Percentiles rank a stretch among this genome's conserved stretches.
Conservation (phyloP, 495 filamentous ascomycete species). For the Pyrenopolyporus hunteri region DNA sequence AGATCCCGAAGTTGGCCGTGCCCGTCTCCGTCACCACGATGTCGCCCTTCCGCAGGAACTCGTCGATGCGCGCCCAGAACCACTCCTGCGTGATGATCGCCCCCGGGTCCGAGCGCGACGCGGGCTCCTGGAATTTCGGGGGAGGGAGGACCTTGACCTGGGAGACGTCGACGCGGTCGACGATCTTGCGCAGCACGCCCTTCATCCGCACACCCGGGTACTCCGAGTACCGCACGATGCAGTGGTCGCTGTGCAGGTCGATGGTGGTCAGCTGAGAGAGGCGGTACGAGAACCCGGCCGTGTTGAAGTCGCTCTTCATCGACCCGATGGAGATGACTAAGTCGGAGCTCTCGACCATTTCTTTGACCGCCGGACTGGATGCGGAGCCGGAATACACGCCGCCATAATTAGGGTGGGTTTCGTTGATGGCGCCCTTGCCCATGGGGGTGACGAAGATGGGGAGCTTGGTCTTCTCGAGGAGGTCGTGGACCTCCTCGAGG, state of each 20-base stretch:
- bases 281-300: slow-evolving; percentile 84
- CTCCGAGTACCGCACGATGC: slow-evolving; percentile 77
- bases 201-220: slow-evolving; percentile 87
- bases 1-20: slow-evolving; percentile 88
- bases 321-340: slow-evolving; percentile 83
- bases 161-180: slow-evolving; percentile 63
- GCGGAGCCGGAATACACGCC: slow-evolving; percentile 88
- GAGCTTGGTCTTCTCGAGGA: slow-evolving; percentile 77
- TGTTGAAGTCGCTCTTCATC: slow-evolving; percentile 89
- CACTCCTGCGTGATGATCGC: slow-evolving; percentile 77
- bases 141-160: slow-evolving; percentile 56
- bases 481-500: slow-evolving; percentile 73
- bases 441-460: slow-evolving; percentile 90
- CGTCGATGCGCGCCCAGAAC: slow-evolving; percentile 83
- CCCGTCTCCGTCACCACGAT: slow-evolving; percentile 89
- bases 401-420: slow-evolving; percentile 74
- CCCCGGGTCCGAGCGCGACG: slow-evolving; percentile 47
- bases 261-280: slow-evolving; percentile 83
- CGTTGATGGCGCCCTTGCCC: slow-evolving; percentile 89
- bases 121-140: slow-evolving; percentile 57
- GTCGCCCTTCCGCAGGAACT: slow-evolving; percentile 77
- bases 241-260: slow-evolving; percentile 82
- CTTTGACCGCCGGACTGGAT: slow-evolving; percentile 70
- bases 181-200: slow-evolving; percentile 79
- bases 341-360: slow-evolving; percentile 79